Base-by-base conservation (phyloP, 331 rosid species). In the Quercus tomentella region DNA sequence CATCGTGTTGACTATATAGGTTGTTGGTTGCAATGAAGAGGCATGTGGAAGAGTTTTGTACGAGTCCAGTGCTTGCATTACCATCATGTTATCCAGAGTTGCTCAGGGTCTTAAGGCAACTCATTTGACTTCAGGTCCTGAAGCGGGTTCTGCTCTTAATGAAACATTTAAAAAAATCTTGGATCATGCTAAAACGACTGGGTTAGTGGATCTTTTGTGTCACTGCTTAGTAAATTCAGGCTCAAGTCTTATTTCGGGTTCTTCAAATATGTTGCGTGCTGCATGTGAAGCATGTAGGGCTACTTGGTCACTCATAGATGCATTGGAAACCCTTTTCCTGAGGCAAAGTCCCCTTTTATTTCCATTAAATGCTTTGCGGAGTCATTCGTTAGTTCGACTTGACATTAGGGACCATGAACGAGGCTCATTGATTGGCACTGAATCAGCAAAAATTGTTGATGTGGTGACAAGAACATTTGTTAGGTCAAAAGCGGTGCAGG, bases 231-330 rank as follows among this genome's bases (percentile, higher is more conserved):
- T 88, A 45, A 89, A 83, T 75, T 85, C 97, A 61, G 99, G 98
- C 49, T 86, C 94, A 0, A 89, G 98, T 85, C 95, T 92, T 80
- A 86, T 86, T 78, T 92, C 94, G 25, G 99, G 99, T 72, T 93
- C 99, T 83, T 91, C 94, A 55, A 83, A 77, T 82, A 89, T 96
- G 89, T 81, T 89, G 72, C 90, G 94, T 76, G 91, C 91, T 82
- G 96, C 99, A 77, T 90, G 94, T 81, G 98, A 96, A 87, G 93
- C 96, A 51, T 93, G 97, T 72, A 86, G 85, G 75, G 94, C 98
- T 76, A 76, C 86, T 85, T 96, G 99, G 99, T 89, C 84, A 23
- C 79, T 96, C 78, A 81, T 93, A 84, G 91, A 89, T 81, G 96
- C 96, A 73, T 68, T 85, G 74, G 97, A 96, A 77, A 73, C 73